Base-by-base conservation (phyloP, 225 moss, liverwort and hornwort species). In the Climacium dendroides region DNA sequence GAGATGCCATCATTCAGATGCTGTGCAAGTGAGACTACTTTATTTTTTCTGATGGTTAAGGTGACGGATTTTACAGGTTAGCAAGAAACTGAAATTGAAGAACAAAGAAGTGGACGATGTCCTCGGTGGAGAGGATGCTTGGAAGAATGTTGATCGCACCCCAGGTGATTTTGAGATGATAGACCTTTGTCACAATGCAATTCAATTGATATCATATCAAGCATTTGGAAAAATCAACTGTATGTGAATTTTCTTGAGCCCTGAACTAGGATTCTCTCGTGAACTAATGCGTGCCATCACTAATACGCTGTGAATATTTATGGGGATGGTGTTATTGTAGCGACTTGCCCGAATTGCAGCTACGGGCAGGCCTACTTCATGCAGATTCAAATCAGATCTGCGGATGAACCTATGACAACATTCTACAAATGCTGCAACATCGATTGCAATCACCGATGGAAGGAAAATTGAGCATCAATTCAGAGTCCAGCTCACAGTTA, bases 361-460 rank as follows among this genome's bases (percentile, higher is more conserved):
- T 85, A 99, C 88, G 95, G 94, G 50, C 93, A 97, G 84, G 98
- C 98, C 74, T 99, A 97, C 90, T 99, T 96, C 87, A 97, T 99
- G 98, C 98, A 99, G 92, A 97, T 99, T 92, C 98, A 99, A 89
- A 99, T 97, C 37, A 90, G 98, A 82, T 99, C 98, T 85, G 98
- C 98, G 14, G 98, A 97, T 76, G 98, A 99, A 89, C 98, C 98
- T 19, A 99, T 97, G 98, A 95, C 98, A 17, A 99, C 97, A 41
- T 99, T 99, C 90, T 99, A 95, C 92, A 99, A 99, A 66, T 97
- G 98, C 88, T 99, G 98, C 93, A 99, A 94, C 89, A 95, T 74
- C 61, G 92, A 94, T 52, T 99, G 98, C 87, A 93, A 84, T 81
- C 92, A 96, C 84, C 95, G 92, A 60, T 98, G 98, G 98, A 95